Base-by-base conservation (phyloP, 108 stramenopile genomes). In the Nitzschia sp. region DNA sequence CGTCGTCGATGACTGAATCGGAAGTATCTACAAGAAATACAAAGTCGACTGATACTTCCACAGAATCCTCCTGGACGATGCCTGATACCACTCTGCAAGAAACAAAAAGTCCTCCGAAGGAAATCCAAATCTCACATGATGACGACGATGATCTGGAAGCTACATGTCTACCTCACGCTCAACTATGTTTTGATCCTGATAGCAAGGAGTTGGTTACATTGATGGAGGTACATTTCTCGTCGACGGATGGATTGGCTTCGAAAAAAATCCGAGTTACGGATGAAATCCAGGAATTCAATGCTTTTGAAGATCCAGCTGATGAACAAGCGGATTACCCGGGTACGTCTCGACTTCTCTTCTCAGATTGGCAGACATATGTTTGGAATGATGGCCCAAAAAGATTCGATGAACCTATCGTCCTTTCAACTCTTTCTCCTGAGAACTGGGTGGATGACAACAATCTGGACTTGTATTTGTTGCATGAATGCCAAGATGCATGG, bases 111-210 rank as follows among this genome's bases (percentile, higher is more conserved):
- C 46, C 46, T 15, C 46, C 46, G n/a, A 48, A 48, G 46, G 46
- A 17, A 17, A 48, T 48, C 6, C 14, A 48, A 17, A 17, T 48
- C n/a, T 34, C 29, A 5, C 29, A 34, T 34, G 29, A 34, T 34
- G 29, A 34, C 29, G 34, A 58, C 2, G 14, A 34, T 14, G n/a
- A 10, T 17, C 8, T 62, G 0, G 43, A 62, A 42, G 14, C 61
- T n/a, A 44, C 15, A 1, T 62, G 43, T 20, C 14, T 64, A n/a
- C 53, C 63, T 10, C 64, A 72, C 56, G 71, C 71, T 5, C 71
- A 72, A 26, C 39, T 72, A n/a, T 72, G 62, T 41, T 72, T 72
- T 57, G 71, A 72, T 46, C 71, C 71, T 15, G 63, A 72, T 57
- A 63, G 51, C 34, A 55, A 72, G 21, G n/a, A 41, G 22, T 55